These are phyloP conservation scores for Climacium dendroides DNA, from an alignment of 225 moss, liverwort and hornwort genomes.

Conservation along the genomic window DNA sequence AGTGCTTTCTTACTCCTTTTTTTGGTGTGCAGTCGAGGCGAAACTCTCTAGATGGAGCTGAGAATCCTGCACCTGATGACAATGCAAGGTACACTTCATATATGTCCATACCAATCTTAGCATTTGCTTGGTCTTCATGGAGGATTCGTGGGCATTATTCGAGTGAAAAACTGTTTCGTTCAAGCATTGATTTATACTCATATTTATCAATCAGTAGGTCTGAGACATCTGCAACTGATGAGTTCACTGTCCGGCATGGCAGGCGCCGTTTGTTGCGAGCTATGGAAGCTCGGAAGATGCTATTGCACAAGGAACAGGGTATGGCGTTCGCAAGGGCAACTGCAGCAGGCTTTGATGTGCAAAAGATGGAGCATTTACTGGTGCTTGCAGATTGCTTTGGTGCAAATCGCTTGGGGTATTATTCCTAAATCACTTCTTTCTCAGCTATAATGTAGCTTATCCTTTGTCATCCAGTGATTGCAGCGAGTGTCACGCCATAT, in stretches of 20 bases:
- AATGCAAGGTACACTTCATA: constrained; percentile 56
- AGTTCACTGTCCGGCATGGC: background rate
- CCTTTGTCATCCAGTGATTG: background rate
- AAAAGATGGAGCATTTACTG: constrained; percentile 89
- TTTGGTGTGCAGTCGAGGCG: constrained; percentile 47
- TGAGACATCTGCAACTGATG: background rate
- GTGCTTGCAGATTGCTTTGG: constrained; percentile 91
- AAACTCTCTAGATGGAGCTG: constrained; percentile 71
- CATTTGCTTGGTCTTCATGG: background rate
- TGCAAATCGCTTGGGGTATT: constrained; percentile 72
- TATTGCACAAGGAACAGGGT: constrained; percentile 90
- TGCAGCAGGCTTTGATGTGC: constrained; percentile 92
- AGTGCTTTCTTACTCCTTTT: background rate
- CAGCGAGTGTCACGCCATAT: background rate
- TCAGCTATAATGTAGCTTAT: background rate
- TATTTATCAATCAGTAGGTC: background rate
- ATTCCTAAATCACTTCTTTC: background rate
- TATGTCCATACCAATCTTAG: background rate
- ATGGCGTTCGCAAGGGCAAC: constrained; percentile 96
- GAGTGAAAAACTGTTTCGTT: background rate
- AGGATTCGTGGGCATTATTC: background rate
- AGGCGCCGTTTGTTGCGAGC: constrained; percentile 84
- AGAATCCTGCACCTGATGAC: constrained; percentile 61
- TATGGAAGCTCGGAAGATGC: constrained; percentile 89
- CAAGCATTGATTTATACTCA: background rate